Evolutionary conservation across 257 asterid genomes (phyloP).

Genomic region (Solanum medicagineum): DNA sequence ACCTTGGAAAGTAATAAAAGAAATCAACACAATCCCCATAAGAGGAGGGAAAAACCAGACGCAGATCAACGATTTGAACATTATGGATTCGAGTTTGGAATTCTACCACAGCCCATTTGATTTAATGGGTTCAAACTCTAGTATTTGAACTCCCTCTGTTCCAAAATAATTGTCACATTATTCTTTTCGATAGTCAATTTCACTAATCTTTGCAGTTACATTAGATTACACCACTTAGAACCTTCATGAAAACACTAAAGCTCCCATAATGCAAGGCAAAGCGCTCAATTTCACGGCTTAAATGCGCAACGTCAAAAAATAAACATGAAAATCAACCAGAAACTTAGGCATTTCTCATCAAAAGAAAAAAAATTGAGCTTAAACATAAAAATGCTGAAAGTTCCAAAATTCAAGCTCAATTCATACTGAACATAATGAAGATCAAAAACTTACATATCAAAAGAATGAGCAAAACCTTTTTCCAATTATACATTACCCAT

Average conservation of each 20-base stretch:
- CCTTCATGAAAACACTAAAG: not conserved
- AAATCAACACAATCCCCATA: not conserved
- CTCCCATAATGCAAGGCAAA: not conserved
- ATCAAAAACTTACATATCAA: not conserved
- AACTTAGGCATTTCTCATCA: not conserved
- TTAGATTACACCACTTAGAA: not conserved
- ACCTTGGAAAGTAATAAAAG: not conserved
- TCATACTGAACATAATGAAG: not conserved
- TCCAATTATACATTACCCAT: not conserved
- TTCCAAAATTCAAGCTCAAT: not conserved
- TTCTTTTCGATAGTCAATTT: too few species aligned
- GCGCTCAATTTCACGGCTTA: not conserved
- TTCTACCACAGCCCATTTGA: not conserved
- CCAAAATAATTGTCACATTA: too few species aligned
- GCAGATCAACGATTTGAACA: not conserved
- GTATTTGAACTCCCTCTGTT: not conserved
- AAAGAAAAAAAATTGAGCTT: not conserved
- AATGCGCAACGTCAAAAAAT: not conserved
- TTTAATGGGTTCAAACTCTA: not conserved
- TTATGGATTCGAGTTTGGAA: not conserved
- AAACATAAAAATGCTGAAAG: not conserved
- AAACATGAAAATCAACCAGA: not conserved
- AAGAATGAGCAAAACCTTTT: not conserved
- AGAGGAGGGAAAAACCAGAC: not conserved
- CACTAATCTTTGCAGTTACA: too few species aligned